Conservation (phyloP, 2,329 filamentous ascomycete species). For the Ophiostoma perfectum region DNA sequence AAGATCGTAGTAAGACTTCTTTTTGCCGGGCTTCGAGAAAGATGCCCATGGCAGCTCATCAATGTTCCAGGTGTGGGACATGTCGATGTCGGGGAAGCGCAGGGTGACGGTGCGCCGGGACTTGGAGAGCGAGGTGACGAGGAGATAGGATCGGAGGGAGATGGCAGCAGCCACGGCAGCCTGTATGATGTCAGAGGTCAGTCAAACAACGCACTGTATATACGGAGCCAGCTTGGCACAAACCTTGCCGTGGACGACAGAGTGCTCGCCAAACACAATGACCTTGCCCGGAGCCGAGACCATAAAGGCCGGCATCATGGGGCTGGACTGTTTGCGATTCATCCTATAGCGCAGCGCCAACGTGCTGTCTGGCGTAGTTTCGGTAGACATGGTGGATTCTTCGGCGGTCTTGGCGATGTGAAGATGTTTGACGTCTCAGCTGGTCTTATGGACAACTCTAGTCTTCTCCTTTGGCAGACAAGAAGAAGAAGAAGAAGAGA, state of each 20-base stretch:
- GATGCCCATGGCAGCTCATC: slow-evolving; percentile 80
- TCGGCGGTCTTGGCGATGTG: slow-evolving; percentile 29
- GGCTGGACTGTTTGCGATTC: slow-evolving; percentile 54
- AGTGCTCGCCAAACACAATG: slow-evolving; percentile 96
- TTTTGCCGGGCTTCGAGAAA: slow-evolving; percentile 77
- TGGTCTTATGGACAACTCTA: not conserved
- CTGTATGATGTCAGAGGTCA: slow-evolving; percentile 38
- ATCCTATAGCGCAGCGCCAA: slow-evolving; percentile 34
- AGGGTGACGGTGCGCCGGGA: slow-evolving; percentile 82
- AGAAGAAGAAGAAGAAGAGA: slow-evolving; percentile 23
- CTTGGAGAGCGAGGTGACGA: slow-evolving; percentile 90
- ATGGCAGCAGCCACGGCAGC: slow-evolving; percentile 92
- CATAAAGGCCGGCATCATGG: slow-evolving; percentile 87
- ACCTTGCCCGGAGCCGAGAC: slow-evolving; percentile 97
- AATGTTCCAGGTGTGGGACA: slow-evolving; percentile 91
- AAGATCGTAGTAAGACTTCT: slow-evolving; percentile 90
- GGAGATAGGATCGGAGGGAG: slow-evolving; percentile 90
- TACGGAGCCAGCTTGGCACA: not conserved
- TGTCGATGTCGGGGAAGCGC: slow-evolving; percentile 83
- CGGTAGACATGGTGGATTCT: slow-evolving; percentile 22
- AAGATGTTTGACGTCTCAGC: not conserved
- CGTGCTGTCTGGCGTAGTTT: slow-evolving; percentile 27
- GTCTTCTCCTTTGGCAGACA: not conserved
- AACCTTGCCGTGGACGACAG: slow-evolving; percentile 91
- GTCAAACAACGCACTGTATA: not conserved